Evolutionary conservation across 2,329 filamentous ascomycete species (phyloP).

Genomic region (Arachnopeziza araneosa): DNA sequence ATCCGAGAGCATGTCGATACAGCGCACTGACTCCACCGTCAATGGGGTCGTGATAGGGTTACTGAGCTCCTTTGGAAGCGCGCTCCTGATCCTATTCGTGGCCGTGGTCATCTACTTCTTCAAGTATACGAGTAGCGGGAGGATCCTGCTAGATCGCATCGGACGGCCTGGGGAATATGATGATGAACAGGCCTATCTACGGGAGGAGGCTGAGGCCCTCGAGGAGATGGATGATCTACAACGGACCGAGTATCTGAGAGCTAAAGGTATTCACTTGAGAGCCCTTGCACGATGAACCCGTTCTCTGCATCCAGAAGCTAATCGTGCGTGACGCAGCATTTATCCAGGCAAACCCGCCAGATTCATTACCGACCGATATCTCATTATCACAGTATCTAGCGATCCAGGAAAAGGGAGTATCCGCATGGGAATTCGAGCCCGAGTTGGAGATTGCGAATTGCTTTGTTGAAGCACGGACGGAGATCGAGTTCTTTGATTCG

Average conservation of each 20-base stretch:
- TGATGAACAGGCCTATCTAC: conserved; percentile 89
- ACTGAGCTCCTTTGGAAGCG: conserved; percentile 88
- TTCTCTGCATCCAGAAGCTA: not conserved
- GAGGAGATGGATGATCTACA: conserved; percentile 94
- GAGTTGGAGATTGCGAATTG: conserved; percentile 98
- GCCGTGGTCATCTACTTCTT: conserved; percentile 88
- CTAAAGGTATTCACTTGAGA: conserved; percentile 65
- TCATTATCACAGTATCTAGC: conserved; percentile 95
- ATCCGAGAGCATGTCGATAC: conserved; percentile 1
- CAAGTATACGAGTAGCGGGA: conserved; percentile 78
- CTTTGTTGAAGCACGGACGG: conserved; percentile 92
- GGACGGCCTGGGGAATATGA: conserved; percentile 94
- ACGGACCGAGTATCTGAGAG: conserved; percentile 83
- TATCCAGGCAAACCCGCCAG: conserved; percentile 86
- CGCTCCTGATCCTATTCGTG: conserved; percentile 73
- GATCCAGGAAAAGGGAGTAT: conserved; percentile 99
- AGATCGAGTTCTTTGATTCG: conserved; percentile 98
- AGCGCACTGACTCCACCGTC: conserved; percentile 38
- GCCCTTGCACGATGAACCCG: not conserved
- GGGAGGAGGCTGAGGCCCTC: conserved; percentile 91
- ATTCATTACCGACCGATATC: conserved; percentile 94
- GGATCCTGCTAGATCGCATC: conserved; percentile 90
- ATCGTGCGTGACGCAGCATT: conserved; percentile 57
- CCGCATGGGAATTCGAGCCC: conserved; percentile 99
- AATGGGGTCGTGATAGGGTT: conserved; percentile 90